A percentile compares a stretch with the other conserved stretches of the same genome.
These are phyloP conservation scores for Mycena alexandri DNA, from an alignment of 768 basidiomycete genomes.

Conservation along the genomic window DNA sequence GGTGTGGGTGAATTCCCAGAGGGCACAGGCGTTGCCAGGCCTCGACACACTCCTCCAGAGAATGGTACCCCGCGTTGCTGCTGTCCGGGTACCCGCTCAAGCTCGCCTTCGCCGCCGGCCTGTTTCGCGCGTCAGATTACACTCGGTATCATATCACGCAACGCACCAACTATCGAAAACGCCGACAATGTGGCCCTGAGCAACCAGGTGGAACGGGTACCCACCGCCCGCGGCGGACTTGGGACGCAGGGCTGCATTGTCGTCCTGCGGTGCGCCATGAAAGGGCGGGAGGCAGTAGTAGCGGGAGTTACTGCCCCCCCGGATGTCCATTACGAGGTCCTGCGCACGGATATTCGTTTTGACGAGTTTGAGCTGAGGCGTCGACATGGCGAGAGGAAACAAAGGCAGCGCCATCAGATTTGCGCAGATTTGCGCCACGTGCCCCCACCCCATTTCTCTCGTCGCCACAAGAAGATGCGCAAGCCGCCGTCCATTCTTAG, in stretches of 20 bases:
- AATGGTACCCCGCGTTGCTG: not conserved
- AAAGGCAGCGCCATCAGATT: too few species aligned
- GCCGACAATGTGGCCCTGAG: conserved; percentile 4
- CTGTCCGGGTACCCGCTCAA: not conserved
- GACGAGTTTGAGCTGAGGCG: too few species aligned
- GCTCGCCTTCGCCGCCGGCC: conserved; percentile 5
- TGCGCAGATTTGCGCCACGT: too few species aligned
- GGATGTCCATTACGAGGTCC: not conserved
- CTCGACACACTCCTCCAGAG: not conserved
- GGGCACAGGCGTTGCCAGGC: conserved; percentile 12
- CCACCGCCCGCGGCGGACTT: too few species aligned
- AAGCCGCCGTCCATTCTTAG: too few species aligned
- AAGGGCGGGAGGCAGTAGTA: conserved; percentile 1
- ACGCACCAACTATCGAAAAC: conserved; percentile 2
- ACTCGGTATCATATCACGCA: too few species aligned
- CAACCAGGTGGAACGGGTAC: conserved; percentile 3
- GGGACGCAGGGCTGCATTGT: too few species aligned
- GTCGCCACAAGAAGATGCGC: too few species aligned
- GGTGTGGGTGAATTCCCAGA: conserved; percentile 11
- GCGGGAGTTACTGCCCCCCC: not conserved
- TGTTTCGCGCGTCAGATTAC: too few species aligned
- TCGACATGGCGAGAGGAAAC: too few species aligned
- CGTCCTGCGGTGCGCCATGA: not conserved
- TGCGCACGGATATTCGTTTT: not conserved
- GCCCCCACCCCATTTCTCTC: too few species aligned